Percentiles rank a stretch among this genome's conserved stretches.
Evolutionary conservation across 2,329 filamentous ascomycete genomes (phyloP).

Genomic region (Diatrype stigma): DNA sequence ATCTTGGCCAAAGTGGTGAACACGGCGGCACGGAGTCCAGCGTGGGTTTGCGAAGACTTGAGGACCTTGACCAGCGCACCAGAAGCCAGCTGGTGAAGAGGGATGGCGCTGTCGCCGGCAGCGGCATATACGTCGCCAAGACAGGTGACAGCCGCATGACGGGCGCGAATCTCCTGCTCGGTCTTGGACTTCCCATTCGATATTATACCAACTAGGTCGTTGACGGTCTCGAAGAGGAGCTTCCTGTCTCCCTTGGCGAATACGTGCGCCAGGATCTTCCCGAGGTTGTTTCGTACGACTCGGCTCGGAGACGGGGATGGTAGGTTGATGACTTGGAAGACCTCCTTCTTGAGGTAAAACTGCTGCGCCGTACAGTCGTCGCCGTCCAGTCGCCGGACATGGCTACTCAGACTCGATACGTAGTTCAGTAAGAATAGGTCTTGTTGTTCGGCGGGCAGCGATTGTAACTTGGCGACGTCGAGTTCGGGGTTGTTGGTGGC

Average conservation of each 20-base stretch:
- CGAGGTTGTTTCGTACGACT: conserved; percentile 85
- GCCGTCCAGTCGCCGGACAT: conserved; percentile 68
- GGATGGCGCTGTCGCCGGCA: conserved; percentile 91
- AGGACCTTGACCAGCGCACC: conserved; percentile 71
- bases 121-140: conserved; percentile 84
- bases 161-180: conserved; percentile 73
- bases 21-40: conserved; percentile 74
- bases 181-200: conserved; percentile 67
- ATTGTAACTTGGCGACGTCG: conserved; percentile 83
- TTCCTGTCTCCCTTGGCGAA: conserved; percentile 85
- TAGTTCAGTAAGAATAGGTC: conserved; percentile 91
- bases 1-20: conserved; percentile 75
- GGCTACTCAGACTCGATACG: conserved; percentile 74
- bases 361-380: conserved; percentile 87
- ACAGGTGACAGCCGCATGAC: conserved; percentile 83
- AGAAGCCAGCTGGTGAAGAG: conserved; percentile 71
- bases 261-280: conserved; percentile 76
- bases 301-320: conserved; percentile 76
- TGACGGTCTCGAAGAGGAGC: conserved; percentile 89
- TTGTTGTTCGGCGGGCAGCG: conserved; percentile 89
- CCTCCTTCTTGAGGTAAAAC: conserved; percentile 86
- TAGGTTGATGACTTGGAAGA: conserved; percentile 88
- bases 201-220: conserved; percentile 73
- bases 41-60: conserved; percentile 74
- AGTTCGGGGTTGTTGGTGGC: conserved; percentile 67